A percentile compares a stretch with the other conserved stretches of the same genome.
Conservation (phyloP, 2,329 filamentous ascomycete species). For the Acarospora socialis region DNA sequence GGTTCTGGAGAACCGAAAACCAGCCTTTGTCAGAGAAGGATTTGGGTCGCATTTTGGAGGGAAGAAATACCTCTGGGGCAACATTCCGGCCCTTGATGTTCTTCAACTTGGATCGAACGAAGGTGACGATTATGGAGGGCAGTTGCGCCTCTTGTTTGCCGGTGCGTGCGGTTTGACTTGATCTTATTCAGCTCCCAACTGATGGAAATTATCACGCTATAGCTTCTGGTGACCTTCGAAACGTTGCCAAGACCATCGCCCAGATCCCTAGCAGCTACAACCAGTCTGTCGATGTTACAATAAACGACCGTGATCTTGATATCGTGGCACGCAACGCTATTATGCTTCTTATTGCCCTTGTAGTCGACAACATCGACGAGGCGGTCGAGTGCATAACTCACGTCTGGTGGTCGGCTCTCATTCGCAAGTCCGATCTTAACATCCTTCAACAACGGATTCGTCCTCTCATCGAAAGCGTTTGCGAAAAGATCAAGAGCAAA, state of each 20-base stretch:
- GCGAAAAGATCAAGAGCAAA: constrained; percentile 21
- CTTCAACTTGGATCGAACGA: constrained; percentile 22
- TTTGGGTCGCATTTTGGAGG: no score
- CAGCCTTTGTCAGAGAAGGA: no score
- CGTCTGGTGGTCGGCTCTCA: constrained; percentile 32
- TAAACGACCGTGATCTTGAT: constrained; percentile 29
- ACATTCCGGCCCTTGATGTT: constrained; percentile 28
- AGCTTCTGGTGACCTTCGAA: constrained; percentile 33
- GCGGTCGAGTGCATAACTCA: constrained; percentile 26
- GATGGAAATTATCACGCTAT: constrained; percentile 8
- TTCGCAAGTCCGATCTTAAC: constrained; percentile 16
- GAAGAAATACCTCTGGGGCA: constrained; percentile 27
- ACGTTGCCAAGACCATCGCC: constrained; percentile 28
- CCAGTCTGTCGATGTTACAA: constrained; percentile 14
- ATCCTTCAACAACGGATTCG: constrained; percentile 17
- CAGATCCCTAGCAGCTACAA: constrained; percentile 20
- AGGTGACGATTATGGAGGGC: constrained; percentile 12
- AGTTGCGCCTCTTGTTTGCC: constrained; percentile 24
- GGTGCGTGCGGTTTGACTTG: constrained; percentile 17
- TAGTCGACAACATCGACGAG: no score
- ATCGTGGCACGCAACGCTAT: constrained; percentile 26
- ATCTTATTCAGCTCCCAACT: no score
- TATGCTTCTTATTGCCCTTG: constrained; percentile 26
- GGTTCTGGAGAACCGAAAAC: no score
- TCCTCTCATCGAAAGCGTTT: constrained; percentile 23